phyloP scores from a whole-genome alignment of 139 green algal species.

The Chloropicon primus region DNA sequence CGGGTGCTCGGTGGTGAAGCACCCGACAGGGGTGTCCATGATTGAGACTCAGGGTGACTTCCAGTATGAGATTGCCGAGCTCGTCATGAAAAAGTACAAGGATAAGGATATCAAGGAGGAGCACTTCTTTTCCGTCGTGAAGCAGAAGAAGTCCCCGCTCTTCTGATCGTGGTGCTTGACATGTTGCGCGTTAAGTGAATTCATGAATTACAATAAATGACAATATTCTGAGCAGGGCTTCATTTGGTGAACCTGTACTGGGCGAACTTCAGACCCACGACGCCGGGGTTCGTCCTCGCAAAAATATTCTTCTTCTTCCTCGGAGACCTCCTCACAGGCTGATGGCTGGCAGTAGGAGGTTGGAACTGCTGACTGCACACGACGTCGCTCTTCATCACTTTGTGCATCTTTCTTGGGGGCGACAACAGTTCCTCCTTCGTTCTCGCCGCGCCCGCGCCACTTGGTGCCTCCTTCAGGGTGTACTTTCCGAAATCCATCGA shows the following conservation, averaged over 20 bases:
- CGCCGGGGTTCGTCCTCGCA: not conserved
- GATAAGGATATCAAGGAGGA: constrained; percentile 7
- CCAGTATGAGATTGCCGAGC: constrained; percentile 21
- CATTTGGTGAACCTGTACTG: not conserved
- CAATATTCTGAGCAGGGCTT: too few relatives aligned
- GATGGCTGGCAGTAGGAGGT: not conserved
- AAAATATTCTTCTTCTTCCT: not conserved
- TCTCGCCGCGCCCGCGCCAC: too few relatives aligned
- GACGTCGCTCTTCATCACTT: not conserved
- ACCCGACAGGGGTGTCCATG: constrained; percentile 66
- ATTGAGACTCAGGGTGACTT: constrained; percentile 78
- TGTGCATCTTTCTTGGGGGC: not conserved
- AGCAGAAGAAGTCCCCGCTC: constrained; percentile 5
- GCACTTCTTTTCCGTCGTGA: constrained; percentile 5
- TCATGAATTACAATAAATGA: too few relatives aligned
- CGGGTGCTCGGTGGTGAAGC: constrained; percentile 79
- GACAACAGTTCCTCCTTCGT: not conserved
- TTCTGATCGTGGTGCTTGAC: not conserved
- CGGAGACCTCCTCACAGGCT: not conserved
- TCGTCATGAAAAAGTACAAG: constrained; percentile 26
- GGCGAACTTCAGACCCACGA: not conserved
- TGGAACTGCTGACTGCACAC: not conserved
- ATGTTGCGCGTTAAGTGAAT: not conserved
- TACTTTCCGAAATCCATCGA: too few relatives aligned
- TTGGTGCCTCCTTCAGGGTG: too few relatives aligned